Base-by-base conservation (phyloP, 176 grass and related monocot genomes). In the Dendrocalamus sinicus region DNA sequence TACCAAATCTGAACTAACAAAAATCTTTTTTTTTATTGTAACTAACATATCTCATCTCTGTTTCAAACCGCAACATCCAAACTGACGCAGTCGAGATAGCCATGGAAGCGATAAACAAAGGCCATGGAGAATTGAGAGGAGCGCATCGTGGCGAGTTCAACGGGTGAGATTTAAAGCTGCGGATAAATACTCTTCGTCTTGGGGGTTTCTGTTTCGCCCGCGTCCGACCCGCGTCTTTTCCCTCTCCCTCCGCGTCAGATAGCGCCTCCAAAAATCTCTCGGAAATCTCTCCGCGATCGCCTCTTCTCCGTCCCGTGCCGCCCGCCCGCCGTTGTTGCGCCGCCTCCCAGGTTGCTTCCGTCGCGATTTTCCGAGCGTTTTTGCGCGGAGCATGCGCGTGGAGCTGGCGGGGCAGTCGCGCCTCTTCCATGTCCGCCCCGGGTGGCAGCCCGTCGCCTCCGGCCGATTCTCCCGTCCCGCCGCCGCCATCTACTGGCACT, bases 391-490 rank as follows among this genome's bases (percentile, higher is more conserved):
- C 55, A 20, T 47, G 23, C 13, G n/a, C 70, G 39, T 22, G 7
- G 75, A 61, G 77, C 45, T 67, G 77, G 4, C 61, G 78, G 28
- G 14, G 77, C 54, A 46, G 39, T 63, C 20, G 39, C 22, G 69
- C 43, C 12, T 53, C 20, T 75, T 53, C 63, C 78, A 81, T 81
- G 78, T 81, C 63, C 63, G 28, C 63, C 5, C 46, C 64, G 47
- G 78, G 63, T 32, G 78, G 50, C 9, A 69, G 24, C 46, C 63
- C 12, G 20, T 54, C 78, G 63, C 79, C 79, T 19, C 79, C 79
- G 35, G 40, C 50, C 35, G 32, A 26, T 24, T 9, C 28, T 10
- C 63, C 77, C 28, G 26, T 45, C 62, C 62, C 77, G 55, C 39
- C 55, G 58, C n/a, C 75, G 17, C 54, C 75, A 24, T 9, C 76